Conservation (phyloP, 2,329 filamentous ascomycete species). For the Geosmithia putterillii region DNA sequence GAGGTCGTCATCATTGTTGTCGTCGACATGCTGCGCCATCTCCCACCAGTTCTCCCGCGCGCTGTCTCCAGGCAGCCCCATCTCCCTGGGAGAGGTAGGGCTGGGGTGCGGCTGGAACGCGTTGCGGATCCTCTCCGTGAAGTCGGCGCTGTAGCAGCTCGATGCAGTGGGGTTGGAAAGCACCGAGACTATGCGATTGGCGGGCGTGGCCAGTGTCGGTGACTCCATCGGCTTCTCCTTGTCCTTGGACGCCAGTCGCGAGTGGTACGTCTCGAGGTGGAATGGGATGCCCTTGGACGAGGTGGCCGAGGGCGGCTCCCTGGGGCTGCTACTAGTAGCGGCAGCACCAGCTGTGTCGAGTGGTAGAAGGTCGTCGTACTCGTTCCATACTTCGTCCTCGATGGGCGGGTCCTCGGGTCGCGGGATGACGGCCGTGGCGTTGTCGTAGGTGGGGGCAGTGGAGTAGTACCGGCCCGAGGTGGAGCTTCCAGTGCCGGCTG, state of each 20-base stretch:
- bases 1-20: background rate
- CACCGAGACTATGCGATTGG: constrained; percentile 17
- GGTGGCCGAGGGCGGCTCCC: constrained; percentile 35
- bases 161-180: constrained; percentile 26
- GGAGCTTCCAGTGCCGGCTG: constrained; percentile 38
- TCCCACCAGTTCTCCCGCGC: background rate
- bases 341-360: constrained; percentile 27
- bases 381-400: constrained; percentile 88
- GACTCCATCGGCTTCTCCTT: constrained; percentile 31
- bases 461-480: constrained; percentile 48
- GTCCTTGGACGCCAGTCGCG: constrained; percentile 15
- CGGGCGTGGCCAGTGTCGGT: constrained; percentile 29
- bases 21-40: background rate
- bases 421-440: constrained; percentile 54
- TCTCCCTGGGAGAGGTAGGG: constrained; percentile 14
- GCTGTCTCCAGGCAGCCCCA: background rate
- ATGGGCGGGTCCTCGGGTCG: constrained; percentile 46
- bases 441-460: background rate
- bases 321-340: constrained; percentile 26
- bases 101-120: constrained; percentile 29
- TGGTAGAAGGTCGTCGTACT: constrained; percentile 81
- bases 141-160: constrained; percentile 41
- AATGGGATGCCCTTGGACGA: constrained; percentile 46
- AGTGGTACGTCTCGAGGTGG: constrained; percentile 37
- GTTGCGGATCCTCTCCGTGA: constrained; percentile 38